Evolutionary conservation across 257 asterid species (phyloP), one percentile per base, ranked within the genome.

Genomic region (Salvia splendens): DNA sequence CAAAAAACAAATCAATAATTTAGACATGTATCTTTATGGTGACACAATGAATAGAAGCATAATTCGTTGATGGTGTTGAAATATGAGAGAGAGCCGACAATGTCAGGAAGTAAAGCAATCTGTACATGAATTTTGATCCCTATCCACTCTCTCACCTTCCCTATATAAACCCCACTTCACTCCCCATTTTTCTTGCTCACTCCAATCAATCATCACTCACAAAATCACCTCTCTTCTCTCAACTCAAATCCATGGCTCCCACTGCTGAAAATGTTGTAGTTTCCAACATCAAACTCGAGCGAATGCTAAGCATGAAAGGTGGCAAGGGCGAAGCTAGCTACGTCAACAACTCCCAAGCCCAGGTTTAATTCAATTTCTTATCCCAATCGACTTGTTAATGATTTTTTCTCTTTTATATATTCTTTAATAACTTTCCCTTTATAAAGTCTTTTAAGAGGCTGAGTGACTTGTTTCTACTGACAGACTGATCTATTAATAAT

Each of bases 301-400:
- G 60, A 24, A 49, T 87, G 83, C 85, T 92, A 0, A 85, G 96
- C 83, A 92, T 92, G 98, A 89, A 85, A 73, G 99, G 99, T 12
- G 99, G 99, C 77, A 82, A 84, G 73, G 99, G 95, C 20, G 95
- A 93, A 79, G 83, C 89, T 33, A 93, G 99, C 82, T 93, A 93
- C 74, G 89, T 70, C 54, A 88, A 93, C 70, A 93, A 93, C 77
- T 86, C 92, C 52, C 95, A 93, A 74, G 96, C 99, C 59, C 99
- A 93, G 99, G 98, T 24, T 24, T 24, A 1, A 1, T 24, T 24
- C 30, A 24, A 24, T 24, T 24, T 24, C 1, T 24, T 24, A 24
- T 24, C 30, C 30, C 30, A 24, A 24, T 24, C 30, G 30, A 1
- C 30, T 24, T 24, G 30, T 24, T 24, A 24, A 24, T 24, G 30